phyloP scores from a whole-genome alignment of 345 rosid species.

The Stellera chamaejasme region DNA sequence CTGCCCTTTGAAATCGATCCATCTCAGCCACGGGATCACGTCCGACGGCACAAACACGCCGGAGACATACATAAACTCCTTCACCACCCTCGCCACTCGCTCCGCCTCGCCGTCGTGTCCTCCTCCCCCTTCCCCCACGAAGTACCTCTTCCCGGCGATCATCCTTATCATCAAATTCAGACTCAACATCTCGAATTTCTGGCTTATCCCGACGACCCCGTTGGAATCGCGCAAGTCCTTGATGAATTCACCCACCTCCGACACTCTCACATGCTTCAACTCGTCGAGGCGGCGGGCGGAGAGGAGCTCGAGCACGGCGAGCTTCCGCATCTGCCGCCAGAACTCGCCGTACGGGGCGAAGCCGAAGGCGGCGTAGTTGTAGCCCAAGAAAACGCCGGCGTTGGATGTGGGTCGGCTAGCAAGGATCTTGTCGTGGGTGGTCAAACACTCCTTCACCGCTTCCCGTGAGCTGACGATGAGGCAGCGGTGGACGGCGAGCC shows the following conservation, averaged over 20 bases:
- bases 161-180: slow-evolving; percentile 8
- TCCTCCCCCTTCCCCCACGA: not conserved
- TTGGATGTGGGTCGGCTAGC: slow-evolving; percentile 19
- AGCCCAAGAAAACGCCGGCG: slow-evolving; percentile 4
- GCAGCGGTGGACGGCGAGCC: slow-evolving; percentile 4
- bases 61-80: slow-evolving; percentile 15
- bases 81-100: slow-evolving; percentile 18
- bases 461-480: not conserved
- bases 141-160: slow-evolving; percentile 10
- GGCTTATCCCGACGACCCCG: not conserved
- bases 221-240: slow-evolving; percentile 2
- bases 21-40: slow-evolving; percentile 22
- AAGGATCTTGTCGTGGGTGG: slow-evolving; percentile 22
- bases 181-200: slow-evolving; percentile 4
- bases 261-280: slow-evolving; percentile 4
- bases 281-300: slow-evolving; percentile 10
- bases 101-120: slow-evolving; percentile 8
- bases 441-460: slow-evolving; percentile 21
- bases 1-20: slow-evolving; percentile 20
- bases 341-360: slow-evolving; percentile 16
- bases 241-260: slow-evolving; percentile 6
- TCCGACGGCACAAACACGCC: slow-evolving; percentile 22
- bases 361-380: slow-evolving; percentile 15
- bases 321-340: slow-evolving; percentile 16
- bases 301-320: slow-evolving; percentile 16